A percentile compares a stretch with the other conserved stretches of the same genome.
Evolutionary conservation across 2,329 filamentous ascomycete species (phyloP).

Genomic region (Epichloe bromicola): DNA sequence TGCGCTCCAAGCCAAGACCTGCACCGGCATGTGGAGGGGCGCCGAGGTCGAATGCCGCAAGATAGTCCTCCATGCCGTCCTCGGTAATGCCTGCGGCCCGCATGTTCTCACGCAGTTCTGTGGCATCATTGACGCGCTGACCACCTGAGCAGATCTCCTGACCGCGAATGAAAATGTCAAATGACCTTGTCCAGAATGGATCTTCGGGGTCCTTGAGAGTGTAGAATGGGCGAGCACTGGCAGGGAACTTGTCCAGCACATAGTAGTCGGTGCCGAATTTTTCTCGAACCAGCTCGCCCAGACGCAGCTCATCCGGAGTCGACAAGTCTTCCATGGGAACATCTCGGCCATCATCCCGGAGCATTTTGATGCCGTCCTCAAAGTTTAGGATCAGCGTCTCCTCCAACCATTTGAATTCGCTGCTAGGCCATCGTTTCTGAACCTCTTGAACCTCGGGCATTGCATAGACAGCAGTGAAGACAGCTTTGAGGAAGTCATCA

Average conservation of each 20-base stretch:
- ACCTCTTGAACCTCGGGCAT: constrained; percentile 62
- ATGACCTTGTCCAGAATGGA: constrained; percentile 69
- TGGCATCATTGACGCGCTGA: constrained; percentile 78
- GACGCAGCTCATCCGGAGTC: constrained; percentile 74
- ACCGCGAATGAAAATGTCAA: constrained; percentile 87
- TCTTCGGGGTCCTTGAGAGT: constrained; percentile 72
- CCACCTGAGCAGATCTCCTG: constrained; percentile 89
- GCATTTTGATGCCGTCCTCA: constrained; percentile 63
- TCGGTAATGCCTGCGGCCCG: constrained; percentile 61
- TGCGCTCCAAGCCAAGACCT: constrained; percentile 79
- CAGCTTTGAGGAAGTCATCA: constrained; percentile 68
- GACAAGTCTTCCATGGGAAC: constrained; percentile 64
- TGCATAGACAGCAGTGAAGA: constrained; percentile 33
- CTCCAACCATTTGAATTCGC: constrained; percentile 77
- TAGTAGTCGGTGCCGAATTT: constrained; percentile 87
- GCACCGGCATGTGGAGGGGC: constrained; percentile 82
- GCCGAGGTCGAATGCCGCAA: constrained; percentile 77
- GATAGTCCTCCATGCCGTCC: constrained; percentile 78
- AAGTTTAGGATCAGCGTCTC: constrained; percentile 75
- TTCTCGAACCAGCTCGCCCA: constrained; percentile 74
- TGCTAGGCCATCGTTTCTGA: constrained; percentile 73
- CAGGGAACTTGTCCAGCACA: constrained; percentile 85
- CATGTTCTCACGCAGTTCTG: constrained; percentile 67
- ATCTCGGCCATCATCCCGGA: constrained; percentile 72
- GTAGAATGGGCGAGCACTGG: constrained; percentile 77